Evolutionary conservation across 2,329 filamentous ascomycete species (phyloP), one percentile per base, ranked within the genome.

Genomic region (Neodidymelliopsis sp.): DNA sequence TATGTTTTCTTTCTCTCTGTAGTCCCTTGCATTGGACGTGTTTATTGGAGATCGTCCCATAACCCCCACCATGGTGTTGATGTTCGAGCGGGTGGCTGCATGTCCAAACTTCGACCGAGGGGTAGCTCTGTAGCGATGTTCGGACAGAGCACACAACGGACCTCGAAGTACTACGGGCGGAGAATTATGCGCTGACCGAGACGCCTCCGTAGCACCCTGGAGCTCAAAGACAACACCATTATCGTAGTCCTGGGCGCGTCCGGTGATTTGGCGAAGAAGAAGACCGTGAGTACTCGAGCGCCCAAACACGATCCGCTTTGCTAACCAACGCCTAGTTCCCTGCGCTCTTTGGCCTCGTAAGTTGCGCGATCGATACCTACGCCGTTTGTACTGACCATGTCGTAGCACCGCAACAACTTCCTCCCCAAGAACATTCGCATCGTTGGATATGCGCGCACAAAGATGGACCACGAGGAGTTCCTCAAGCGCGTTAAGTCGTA

Each of bases 201-300:
- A 19, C 30, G 31, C 47, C 9, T n/a, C 52, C 60, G 62, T 74
- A 96, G 91, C 72, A 86, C 85, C 69, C 83, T 95, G 77, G 94
- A 99, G 85, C 87, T 99, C 72, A 99, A 97, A 83, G 91, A 97
- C 72, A 95, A 99, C 83, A 99, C 94, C 60, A 85, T 92, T 72
- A 95, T 99, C 69, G 84, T 99, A 69, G 94, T 99, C 67, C 87
- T 99, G 63, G 94, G 94, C 70, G 94, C 94, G 60, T 99, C 94
- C 42, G 94, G 94, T 69, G 94, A 99, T 82, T 80, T 99, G 63
- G 94, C 94, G 40, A 99, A 99, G 84, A 99, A 99, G 88, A 99
- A 99, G 87, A 99, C 94, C 34, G 91, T 96, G 78, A 74, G 85
- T 74, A 49, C 61, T 41, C 42, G 15, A 41, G 35, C 35, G 33